Evolutionary conservation across 148 eudicot genomes (phyloP).

Genomic region (Silene latifolia): DNA sequence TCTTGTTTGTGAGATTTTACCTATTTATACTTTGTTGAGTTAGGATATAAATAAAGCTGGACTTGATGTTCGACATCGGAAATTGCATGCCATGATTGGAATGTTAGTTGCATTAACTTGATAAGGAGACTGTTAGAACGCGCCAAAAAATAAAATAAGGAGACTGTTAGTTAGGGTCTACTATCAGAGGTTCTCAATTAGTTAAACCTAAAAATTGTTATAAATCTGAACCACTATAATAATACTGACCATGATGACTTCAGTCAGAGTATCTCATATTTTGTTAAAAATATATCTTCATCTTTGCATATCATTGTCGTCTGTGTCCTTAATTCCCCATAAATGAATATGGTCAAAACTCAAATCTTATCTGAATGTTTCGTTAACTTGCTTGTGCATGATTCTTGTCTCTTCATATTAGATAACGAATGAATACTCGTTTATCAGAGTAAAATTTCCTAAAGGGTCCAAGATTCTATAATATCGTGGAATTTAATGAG

Average conservation of each 20-base stretch:
- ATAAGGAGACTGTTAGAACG: background rate
- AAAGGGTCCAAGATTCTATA: background rate
- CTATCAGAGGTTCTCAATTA: background rate
- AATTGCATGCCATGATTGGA: background rate
- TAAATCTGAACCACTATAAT: background rate
- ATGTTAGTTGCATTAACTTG: slow-evolving; percentile 6
- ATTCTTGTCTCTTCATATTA: background rate
- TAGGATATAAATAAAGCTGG: background rate
- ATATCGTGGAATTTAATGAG: background rate
- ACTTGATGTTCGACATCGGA: background rate
- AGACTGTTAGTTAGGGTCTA: background rate
- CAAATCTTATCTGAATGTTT: background rate
- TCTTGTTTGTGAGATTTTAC: background rate
- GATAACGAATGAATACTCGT: no score
- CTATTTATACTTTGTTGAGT: background rate
- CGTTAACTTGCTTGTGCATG: background rate
- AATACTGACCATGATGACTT: background rate
- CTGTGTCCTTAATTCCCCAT: background rate
- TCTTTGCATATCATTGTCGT: background rate
- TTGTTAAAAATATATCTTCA: background rate
- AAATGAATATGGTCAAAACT: background rate
- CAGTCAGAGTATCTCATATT: background rate
- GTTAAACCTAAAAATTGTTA: background rate
- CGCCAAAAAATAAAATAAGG: no score
- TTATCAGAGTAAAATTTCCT: background rate